Percentiles rank a stretch among this genome's conserved stretches.
Evolutionary conservation across 2,329 filamentous ascomycete genomes (phyloP).

Genomic region (Botryotinia calthae): DNA sequence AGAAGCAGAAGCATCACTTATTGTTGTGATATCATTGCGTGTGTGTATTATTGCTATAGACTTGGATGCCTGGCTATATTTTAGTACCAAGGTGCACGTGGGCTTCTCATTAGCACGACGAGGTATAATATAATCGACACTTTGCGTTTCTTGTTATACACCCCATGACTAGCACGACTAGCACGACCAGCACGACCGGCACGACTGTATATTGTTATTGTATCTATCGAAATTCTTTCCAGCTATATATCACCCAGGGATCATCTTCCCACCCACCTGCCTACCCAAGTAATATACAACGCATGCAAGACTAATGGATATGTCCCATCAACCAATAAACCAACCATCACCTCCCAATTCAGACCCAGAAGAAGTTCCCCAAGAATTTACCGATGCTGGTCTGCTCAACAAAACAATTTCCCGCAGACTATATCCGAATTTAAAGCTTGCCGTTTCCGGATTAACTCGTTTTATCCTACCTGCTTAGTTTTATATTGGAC

Average conservation of each 20-base stretch:
- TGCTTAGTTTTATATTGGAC: not conserved
- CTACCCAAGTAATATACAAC: not conserved
- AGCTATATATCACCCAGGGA: not conserved
- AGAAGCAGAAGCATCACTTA: no score
- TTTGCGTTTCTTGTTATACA: not conserved
- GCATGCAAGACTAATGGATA: not conserved
- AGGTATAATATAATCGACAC: not conserved
- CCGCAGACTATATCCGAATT: not conserved
- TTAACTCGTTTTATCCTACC: not conserved
- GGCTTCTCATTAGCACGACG: no score
- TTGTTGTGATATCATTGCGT: no score
- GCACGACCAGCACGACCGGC: not conserved
- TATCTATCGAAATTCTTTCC: no score
- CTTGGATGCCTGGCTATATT: no score
- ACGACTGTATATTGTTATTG: no score
- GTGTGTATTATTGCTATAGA: no score
- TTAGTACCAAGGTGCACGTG: no score
- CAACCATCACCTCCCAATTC: not conserved
- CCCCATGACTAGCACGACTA: not conserved
- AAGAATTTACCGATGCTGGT: not conserved
- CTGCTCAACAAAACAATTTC: conserved; percentile 11
- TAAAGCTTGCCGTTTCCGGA: not conserved
- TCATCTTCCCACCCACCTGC: not conserved
- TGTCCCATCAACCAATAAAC: not conserved
- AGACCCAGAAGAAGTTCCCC: not conserved